phyloP scores from a whole-genome alignment of 331 rosid genomes.

The Quercus phellos region DNA sequence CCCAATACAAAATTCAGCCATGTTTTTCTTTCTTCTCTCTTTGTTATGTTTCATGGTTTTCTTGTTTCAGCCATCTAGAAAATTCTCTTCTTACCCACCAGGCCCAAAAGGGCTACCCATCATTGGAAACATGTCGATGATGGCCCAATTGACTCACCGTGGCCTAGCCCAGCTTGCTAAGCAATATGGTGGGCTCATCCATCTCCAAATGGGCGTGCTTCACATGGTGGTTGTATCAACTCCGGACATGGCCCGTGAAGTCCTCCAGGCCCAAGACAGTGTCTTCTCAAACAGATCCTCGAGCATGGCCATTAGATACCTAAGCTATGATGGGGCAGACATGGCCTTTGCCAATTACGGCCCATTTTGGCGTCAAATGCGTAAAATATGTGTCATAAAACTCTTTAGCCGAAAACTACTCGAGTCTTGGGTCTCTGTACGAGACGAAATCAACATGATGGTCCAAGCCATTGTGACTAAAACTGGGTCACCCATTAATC shows the following conservation, averaged over 20 bases:
- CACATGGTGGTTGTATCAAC: no score
- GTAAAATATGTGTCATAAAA: slow-evolving; percentile 13
- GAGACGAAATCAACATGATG: slow-evolving; percentile 33
- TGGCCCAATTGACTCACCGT: slow-evolving; percentile 43
- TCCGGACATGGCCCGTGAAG: slow-evolving; percentile 45
- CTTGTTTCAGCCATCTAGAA: no score
- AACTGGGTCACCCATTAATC: slow-evolving; percentile 19
- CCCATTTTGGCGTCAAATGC: slow-evolving; percentile 57
- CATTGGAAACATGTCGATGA: slow-evolving; percentile 45
- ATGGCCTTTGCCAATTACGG: slow-evolving; percentile 66
- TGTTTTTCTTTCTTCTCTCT: no score
- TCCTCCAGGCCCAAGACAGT: slow-evolving; percentile 48
- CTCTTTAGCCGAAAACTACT: slow-evolving; percentile 42
- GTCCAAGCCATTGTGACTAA: background rate
- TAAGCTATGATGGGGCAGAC: slow-evolving; percentile 46
- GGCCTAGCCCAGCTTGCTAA: slow-evolving; percentile 29
- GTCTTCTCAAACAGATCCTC: slow-evolving; percentile 41
- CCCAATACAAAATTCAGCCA: no score
- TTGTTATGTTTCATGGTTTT: no score
- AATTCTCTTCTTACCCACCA: no score
- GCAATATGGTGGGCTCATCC: slow-evolving; percentile 43
- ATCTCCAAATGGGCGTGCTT: no score
- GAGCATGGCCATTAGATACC: slow-evolving; percentile 29
- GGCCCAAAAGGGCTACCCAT: slow-evolving; percentile 25
- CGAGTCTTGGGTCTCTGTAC: slow-evolving; percentile 50